These are phyloP conservation scores for Euphorbia tirucalli DNA, from an alignment of 345 rosid species.

Conservation along the genomic window DNA sequence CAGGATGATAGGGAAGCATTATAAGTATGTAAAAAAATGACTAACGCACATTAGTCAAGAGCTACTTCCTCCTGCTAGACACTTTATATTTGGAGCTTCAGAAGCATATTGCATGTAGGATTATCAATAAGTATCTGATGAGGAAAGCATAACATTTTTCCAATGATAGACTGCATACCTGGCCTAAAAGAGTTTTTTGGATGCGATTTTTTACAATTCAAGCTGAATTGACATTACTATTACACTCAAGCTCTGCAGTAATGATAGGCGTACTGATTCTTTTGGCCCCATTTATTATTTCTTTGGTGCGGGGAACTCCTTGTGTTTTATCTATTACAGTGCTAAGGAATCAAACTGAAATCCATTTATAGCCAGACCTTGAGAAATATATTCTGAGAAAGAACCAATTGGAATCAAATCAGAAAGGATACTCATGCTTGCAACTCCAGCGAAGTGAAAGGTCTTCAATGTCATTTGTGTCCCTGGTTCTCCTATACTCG, in stretches of 20 bases:
- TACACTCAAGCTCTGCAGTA: constrained; percentile 72
- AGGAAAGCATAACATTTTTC: not conserved
- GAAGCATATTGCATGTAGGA: not conserved
- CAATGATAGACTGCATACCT: constrained; percentile 44
- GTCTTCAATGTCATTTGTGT: constrained; percentile 99
- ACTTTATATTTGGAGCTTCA: not conserved
- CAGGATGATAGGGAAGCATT: constrained; percentile 5
- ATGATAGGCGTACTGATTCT: constrained; percentile 88
- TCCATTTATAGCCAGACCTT: not conserved
- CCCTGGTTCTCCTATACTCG: constrained; percentile 97
- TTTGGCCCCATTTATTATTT: constrained; percentile 93
- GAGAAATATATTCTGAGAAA: constrained; percentile 7
- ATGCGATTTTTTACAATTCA: constrained; percentile 68
- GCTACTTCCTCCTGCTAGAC: not conserved
- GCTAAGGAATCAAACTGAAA: constrained; percentile 43
- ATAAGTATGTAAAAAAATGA: constrained; percentile 2
- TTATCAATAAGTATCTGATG: not conserved
- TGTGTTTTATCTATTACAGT: constrained; percentile 75
- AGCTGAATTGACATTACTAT: constrained; percentile 54
- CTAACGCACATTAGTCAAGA: not conserved
- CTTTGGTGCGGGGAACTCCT: constrained; percentile 98
- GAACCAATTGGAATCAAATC: not conserved
- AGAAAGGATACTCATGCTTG: constrained; percentile 99
- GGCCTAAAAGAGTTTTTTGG: constrained; percentile 81
- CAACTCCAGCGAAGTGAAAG: constrained; percentile 99